A percentile compares a stretch with the other conserved stretches of the same genome.
Evolutionary conservation across 306 rosid species (phyloP).

Genomic region (Crotalaria pallida): DNA sequence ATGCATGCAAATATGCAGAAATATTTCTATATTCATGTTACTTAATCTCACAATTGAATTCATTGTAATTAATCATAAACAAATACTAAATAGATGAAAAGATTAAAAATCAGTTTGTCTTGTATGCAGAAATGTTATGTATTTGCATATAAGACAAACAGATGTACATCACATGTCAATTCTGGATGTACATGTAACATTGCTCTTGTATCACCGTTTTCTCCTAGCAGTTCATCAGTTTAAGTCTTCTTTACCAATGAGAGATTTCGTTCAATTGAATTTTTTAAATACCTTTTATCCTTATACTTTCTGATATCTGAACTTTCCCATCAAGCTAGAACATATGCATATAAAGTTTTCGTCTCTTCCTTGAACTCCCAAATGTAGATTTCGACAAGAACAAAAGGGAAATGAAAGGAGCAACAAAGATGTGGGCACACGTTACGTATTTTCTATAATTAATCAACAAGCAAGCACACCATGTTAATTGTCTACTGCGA

Average conservation of each 20-base stretch:
- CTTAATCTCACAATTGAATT: too few species aligned
- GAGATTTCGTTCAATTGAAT: background rate
- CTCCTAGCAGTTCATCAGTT: too few species aligned
- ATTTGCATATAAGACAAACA: too few species aligned
- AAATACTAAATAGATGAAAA: too few species aligned
- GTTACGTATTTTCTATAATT: background rate
- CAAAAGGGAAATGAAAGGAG: background rate
- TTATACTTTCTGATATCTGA: background rate
- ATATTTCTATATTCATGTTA: too few species aligned
- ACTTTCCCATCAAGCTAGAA: background rate
- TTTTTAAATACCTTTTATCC: background rate
- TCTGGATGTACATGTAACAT: too few species aligned
- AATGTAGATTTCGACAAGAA: conserved; percentile 16
- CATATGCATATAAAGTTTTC: background rate
- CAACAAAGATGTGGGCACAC: background rate
- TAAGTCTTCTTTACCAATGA: background rate
- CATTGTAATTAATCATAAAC: too few species aligned
- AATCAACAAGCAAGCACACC: background rate
- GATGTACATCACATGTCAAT: too few species aligned
- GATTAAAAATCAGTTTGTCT: too few species aligned
- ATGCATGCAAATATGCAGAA: too few species aligned
- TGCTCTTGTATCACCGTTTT: too few species aligned
- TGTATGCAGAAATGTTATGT: too few species aligned
- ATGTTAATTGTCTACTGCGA: background rate
- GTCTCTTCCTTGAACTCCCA: background rate